A percentile compares a stretch with the other conserved stretches of the same genome.
phyloP scores from a whole-genome alignment of 352 stramenopile species.

The Pilasporangium apinafurcum region DNA sequence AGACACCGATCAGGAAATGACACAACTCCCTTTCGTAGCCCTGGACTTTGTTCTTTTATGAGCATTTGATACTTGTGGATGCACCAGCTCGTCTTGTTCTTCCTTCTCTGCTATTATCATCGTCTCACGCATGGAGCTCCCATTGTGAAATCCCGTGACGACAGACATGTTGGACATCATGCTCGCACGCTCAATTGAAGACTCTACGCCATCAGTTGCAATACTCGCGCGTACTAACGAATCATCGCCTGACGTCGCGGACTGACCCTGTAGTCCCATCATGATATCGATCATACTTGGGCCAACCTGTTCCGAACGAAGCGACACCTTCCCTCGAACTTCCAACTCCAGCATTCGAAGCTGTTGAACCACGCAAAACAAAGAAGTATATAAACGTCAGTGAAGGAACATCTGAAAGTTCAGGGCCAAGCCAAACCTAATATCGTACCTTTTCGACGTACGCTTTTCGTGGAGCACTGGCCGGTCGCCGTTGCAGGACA shows the following conservation, averaged over 20 bases:
- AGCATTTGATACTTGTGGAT: neutral
- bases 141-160: conserved; percentile 34
- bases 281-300: conserved; percentile 78
- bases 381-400: too few relatives aligned
- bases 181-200: conserved; percentile 44
- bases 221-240: conserved; percentile 37
- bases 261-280: conserved; percentile 45
- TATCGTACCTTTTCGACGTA: conserved; percentile 58
- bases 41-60: conserved; percentile 6
- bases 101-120: conserved; percentile 64
- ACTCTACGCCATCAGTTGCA: conserved; percentile 28
- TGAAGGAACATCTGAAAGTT: too few relatives aligned
- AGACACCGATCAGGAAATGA: conserved; percentile 11
- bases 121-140: conserved; percentile 49
- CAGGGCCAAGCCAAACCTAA: neutral
- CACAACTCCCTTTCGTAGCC: conserved; percentile 8
- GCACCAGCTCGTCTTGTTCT: conserved; percentile 20
- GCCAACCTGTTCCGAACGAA: conserved; percentile 49
- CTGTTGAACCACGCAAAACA: conserved; percentile 12
- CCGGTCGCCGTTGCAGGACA: conserved; percentile 46
- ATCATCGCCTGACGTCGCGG: conserved; percentile 16
- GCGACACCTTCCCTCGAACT: conserved; percentile 50
- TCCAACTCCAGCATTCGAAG: conserved; percentile 46
- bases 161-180: conserved; percentile 62
- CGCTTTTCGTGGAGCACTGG: conserved; percentile 47